phyloP scores from a whole-genome alignment of 805 yeast genomes.

The Myxozyma vanderwaltii region DNA sequence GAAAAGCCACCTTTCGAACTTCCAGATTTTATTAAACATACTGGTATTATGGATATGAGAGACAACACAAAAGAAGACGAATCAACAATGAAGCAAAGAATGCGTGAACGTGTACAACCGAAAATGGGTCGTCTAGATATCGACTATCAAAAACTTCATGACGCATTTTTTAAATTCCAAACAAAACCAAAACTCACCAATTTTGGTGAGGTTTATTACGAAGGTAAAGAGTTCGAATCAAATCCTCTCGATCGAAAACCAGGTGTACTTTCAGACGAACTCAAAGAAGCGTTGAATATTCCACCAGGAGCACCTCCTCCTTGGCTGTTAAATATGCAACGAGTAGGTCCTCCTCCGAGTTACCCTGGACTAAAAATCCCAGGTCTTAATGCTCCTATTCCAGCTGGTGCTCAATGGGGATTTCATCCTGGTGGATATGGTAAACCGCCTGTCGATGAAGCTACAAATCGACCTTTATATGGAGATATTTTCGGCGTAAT shows the following conservation, averaged over 20 bases:
- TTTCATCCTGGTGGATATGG: constrained; percentile 48
- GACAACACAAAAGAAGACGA: constrained; percentile 49
- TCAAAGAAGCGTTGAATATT: constrained; percentile 72
- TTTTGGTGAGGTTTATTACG: constrained; percentile 79
- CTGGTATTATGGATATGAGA: constrained; percentile 89
- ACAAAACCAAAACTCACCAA: constrained; percentile 68
- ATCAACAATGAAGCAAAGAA: constrained; percentile 65
- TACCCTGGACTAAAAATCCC: constrained; percentile 67
- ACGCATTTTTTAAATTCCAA: constrained; percentile 84
- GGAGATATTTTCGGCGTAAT: constrained; percentile 42
- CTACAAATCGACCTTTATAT: constrained; percentile 41
- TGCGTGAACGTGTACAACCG: constrained; percentile 85
- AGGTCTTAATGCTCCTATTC: constrained; percentile 50
- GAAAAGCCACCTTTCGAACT: constrained; percentile 73
- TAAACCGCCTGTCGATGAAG: constrained; percentile 43
- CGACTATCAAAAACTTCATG: constrained; percentile 77
- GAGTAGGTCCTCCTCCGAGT: constrained; percentile 80
- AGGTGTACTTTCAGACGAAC: constrained; percentile 62
- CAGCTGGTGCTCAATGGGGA: constrained; percentile 47
- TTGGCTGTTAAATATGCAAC: constrained; percentile 72
- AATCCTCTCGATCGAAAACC: constrained; percentile 55
- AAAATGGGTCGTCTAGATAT: constrained; percentile 83
- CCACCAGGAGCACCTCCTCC: constrained; percentile 66
- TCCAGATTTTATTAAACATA: constrained; percentile 74
- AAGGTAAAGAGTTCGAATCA: constrained; percentile 63